phyloP scores from a whole-genome alignment of 2,329 filamentous ascomycete species.

The Aspergillus sp. region DNA sequence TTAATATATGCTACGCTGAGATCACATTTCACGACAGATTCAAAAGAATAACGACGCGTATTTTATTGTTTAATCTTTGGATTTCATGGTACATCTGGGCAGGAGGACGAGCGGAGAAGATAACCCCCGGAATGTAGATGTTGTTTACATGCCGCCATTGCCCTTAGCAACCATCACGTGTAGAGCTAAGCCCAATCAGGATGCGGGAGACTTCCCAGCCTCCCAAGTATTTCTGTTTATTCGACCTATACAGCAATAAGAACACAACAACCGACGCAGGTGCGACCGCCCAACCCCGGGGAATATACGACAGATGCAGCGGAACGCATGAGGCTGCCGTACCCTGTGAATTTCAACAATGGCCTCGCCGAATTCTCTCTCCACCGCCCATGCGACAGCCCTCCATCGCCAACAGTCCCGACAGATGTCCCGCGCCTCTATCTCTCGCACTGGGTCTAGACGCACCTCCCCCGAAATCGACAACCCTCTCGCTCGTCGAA shows the following conservation, averaged over 20 bases:
- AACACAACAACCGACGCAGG: slow-evolving; percentile 13
- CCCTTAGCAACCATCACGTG: slow-evolving; percentile 9
- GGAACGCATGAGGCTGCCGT: slow-evolving; percentile 20
- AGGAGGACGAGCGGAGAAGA: not conserved
- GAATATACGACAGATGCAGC: slow-evolving; percentile 14
- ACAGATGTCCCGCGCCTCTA: slow-evolving; percentile 38
- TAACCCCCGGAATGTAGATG: no score
- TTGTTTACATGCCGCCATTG: not conserved
- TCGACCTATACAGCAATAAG: slow-evolving; percentile 11
- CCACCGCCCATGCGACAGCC: slow-evolving; percentile 36
- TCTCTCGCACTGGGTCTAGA: slow-evolving; percentile 35
- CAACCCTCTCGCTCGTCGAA: slow-evolving; percentile 16
- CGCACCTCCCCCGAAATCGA: slow-evolving; percentile 33
- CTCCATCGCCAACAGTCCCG: slow-evolving; percentile 36
- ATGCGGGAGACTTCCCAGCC: slow-evolving; percentile 15
- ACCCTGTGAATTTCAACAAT: slow-evolving; percentile 24
- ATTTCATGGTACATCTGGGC: no score
- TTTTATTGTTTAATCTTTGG: no score
- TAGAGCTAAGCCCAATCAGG: not conserved
- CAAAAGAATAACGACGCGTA: no score
- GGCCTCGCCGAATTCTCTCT: slow-evolving; percentile 40
- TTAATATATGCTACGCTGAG: no score
- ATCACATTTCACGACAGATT: no score
- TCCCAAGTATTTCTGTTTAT: slow-evolving; percentile 16
- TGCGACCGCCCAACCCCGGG: slow-evolving; percentile 7